Evolutionary conservation across 1,139 yeast species (phyloP), one percentile per base, ranked within the genome.

Genomic region (Kluyveromyces sp.): DNA sequence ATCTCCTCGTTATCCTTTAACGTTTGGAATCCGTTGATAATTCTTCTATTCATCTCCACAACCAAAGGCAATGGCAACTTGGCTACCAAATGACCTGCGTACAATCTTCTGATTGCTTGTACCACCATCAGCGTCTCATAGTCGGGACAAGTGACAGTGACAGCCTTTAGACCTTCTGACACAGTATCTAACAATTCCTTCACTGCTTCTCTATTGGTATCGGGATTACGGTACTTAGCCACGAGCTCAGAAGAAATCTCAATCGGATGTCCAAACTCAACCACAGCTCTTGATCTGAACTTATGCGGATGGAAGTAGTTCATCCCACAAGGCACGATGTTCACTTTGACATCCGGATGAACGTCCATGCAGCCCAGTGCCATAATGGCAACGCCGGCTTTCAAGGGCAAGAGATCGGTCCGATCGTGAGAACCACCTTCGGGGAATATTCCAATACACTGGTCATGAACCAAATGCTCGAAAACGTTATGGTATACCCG

Each of bases 391-490:
- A 92, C 97, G 46, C 98, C 98, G 0, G 97, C 96, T 59, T 92
- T 92, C 56, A 92, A 69, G 0, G 97, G 97, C 44, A 92, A 69
- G 51, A 92, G 66, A 52, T 87, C 95, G 0, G 97, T 81, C 49
- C 97, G 73, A 62, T 92, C 98, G 56, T 92, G 98, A 15, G 95
- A 85, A 0, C 97, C 97, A 42, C 97, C 97, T 66, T 89, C 97
- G 3, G 97, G 97, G 66, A 89, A 92, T 42, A 92, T 86, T n/a
- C 97, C 98, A 32, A 92, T 69, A 53, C 95, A 85, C 48, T 85
- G 79, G 40, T 92, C 88, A 46, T 77, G 74, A 16, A 85, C 75
- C 50, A 92, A 71, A 62, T 87, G 96, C 42, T 79, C 74, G 61
- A 89, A 92, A 1, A 92, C 97, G 52, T 74, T 72, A 48, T 81